phyloP scores from a whole-genome alignment of 2,329 filamentous ascomycete genomes.

The Sporothrix curviconia region DNA sequence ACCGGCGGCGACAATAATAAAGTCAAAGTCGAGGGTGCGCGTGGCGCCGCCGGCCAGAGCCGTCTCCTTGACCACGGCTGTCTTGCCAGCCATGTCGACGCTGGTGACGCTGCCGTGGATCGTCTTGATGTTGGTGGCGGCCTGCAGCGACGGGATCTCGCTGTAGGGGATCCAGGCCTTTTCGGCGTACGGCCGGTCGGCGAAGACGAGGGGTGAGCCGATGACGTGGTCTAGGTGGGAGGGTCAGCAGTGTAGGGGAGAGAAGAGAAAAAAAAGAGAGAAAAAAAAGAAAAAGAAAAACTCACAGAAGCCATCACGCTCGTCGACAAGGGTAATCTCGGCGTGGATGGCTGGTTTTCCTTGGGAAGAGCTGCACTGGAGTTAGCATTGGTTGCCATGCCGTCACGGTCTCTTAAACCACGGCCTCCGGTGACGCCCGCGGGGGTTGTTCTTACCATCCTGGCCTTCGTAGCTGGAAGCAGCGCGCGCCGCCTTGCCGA shows the following conservation, averaged over 20 bases:
- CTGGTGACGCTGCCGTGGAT: slow-evolving; percentile 58
- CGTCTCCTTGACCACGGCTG: slow-evolving; percentile 46
- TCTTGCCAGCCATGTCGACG: slow-evolving; percentile 54
- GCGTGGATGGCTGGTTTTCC: slow-evolving; percentile 39
- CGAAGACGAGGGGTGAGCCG: slow-evolving; percentile 65
- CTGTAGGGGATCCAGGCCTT: slow-evolving; percentile 65
- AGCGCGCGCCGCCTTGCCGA: slow-evolving; percentile 47
- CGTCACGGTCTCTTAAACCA: neutral
- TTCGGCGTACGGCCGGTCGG: slow-evolving; percentile 54
- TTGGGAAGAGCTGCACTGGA: neutral
- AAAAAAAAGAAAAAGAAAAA: slow-evolving; percentile 51
- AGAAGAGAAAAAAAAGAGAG: slow-evolving; percentile 16
- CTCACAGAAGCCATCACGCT: slow-evolving; percentile 75
- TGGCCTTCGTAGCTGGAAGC: slow-evolving; percentile 22
- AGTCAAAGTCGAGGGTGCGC: slow-evolving; percentile 57
- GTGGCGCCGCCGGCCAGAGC: slow-evolving; percentile 33
- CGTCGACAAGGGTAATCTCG: slow-evolving; percentile 68
- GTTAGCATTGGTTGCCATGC: neutral
- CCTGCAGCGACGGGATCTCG: slow-evolving; percentile 59
- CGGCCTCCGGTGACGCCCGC: neutral
- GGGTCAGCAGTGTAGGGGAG: slow-evolving; percentile 5
- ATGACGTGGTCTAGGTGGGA: slow-evolving; percentile 71
- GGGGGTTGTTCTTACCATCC: slow-evolving; percentile 8
- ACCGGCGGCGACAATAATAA: slow-evolving; percentile 66
- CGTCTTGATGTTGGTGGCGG: slow-evolving; percentile 51